Conservation (phyloP, 768 basidiomycete genomes). For the Calocybe indica region DNA sequence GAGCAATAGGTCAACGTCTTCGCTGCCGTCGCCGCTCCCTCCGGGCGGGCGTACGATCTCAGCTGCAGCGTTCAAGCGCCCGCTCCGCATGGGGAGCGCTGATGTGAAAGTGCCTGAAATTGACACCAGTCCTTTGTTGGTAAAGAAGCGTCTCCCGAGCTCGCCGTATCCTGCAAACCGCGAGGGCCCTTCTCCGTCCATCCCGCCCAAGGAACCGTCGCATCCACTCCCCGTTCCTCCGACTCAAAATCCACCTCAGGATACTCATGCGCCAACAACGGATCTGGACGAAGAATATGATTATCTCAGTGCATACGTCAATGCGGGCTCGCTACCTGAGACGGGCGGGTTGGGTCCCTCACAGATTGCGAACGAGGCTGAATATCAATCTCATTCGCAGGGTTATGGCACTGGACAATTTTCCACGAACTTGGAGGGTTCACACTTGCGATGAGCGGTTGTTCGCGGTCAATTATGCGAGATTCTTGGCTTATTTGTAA, state of each 20-base stretch:
- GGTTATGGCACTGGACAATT: slow-evolving; percentile 38
- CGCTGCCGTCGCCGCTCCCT: slow-evolving; percentile 13
- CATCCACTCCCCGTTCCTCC: slow-evolving; percentile 9
- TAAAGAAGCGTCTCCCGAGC: slow-evolving; percentile 44
- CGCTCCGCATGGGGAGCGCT: slow-evolving; percentile 24
- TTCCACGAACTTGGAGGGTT: slow-evolving; percentile 38
- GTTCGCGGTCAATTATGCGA: too few relatives aligned
- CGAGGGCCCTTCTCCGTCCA: slow-evolving; percentile 5
- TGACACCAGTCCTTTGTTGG: slow-evolving; percentile 41
- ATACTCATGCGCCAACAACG: background rate
- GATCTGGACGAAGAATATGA: slow-evolving; percentile 47
- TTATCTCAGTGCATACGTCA: slow-evolving; percentile 52
- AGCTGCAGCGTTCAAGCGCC: slow-evolving; percentile 69
- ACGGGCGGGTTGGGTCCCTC: slow-evolving; percentile 6
- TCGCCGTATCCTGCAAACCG: slow-evolving; percentile 31
- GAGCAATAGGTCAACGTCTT: slow-evolving; percentile 11
- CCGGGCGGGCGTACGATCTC: slow-evolving; percentile 56
- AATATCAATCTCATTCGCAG: slow-evolving; percentile 2
- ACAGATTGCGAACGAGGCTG: slow-evolving; percentile 3
- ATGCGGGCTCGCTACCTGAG: slow-evolving; percentile 9
- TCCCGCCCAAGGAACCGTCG: slow-evolving; percentile 10
- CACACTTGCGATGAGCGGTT: background rate
- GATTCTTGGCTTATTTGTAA: too few relatives aligned
- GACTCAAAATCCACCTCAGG: background rate
- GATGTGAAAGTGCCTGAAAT: slow-evolving; percentile 20